phyloP scores from a whole-genome alignment of 1,284 basidiomycete genomes.

The Trametes pubescens region DNA sequence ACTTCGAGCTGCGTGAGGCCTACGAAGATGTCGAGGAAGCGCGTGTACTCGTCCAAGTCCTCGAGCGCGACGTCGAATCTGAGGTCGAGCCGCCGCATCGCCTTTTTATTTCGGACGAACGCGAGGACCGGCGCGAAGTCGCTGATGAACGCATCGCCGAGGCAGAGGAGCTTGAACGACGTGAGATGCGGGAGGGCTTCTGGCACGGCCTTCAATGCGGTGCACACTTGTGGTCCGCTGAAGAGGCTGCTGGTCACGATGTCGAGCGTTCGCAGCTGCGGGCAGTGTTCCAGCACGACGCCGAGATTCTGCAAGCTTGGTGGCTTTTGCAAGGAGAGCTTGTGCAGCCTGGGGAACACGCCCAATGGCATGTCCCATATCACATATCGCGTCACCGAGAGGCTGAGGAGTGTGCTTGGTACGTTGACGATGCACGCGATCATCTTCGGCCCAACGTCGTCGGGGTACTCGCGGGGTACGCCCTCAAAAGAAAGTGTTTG shows the following conservation, averaged over 20 bases:
- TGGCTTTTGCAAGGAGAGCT: constrained; percentile 14
- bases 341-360: constrained; percentile 11
- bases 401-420: not conserved
- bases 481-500: not conserved
- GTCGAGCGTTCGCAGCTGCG: constrained; percentile 13
- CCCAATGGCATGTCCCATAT: constrained; percentile 7
- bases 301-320: not conserved
- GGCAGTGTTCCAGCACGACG: constrained; percentile 17
- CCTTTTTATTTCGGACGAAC: constrained; percentile 11
- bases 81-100: constrained; percentile 22
- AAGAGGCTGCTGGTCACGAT: not conserved
- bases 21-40: not conserved
- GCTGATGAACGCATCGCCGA: not conserved
- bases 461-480: not conserved
- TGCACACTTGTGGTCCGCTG: not conserved
- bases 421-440: not conserved
- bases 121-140: not conserved
- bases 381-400: not conserved
- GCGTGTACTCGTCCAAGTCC: not conserved
- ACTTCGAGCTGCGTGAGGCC: constrained; percentile 15
- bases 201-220: constrained; percentile 1
- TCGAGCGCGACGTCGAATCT: not conserved
- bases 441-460: not conserved
- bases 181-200: constrained; percentile 18
- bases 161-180: constrained; percentile 21